These are phyloP conservation scores for Zarea fungicola DNA, from an alignment of 2,329 filamentous ascomycete species.

Conservation along the genomic window DNA sequence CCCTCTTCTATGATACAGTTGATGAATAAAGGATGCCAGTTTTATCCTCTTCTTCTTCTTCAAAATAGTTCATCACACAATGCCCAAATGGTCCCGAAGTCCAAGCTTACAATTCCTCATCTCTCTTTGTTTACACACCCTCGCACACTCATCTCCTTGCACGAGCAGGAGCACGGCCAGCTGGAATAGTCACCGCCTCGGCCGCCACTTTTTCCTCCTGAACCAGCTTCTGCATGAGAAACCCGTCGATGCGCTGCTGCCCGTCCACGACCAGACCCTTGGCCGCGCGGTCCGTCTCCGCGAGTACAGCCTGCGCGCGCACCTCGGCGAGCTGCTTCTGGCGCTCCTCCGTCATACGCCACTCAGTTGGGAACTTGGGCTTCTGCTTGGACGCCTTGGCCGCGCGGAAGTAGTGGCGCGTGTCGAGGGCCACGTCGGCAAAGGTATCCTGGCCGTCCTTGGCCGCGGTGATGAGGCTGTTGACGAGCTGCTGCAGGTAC, in stretches of 20 bases:
- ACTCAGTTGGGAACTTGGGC: conserved; percentile 72
- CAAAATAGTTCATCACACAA: no score
- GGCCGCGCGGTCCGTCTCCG: conserved; percentile 51
- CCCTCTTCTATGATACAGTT: no score
- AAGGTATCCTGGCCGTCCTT: conserved; percentile 77
- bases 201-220: conserved; percentile 29
- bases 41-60: no score
- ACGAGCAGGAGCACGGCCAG: background rate
- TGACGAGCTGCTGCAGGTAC: conserved; percentile 77
- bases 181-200: background rate
- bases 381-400: conserved; percentile 44
- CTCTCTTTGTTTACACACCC: background rate
- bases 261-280: conserved; percentile 57
- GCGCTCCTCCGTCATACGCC: conserved; percentile 71
- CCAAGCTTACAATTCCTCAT: no score
- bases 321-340: conserved; percentile 58
- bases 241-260: conserved; percentile 39
- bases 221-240: conserved; percentile 26
- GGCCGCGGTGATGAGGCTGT: conserved; percentile 67
- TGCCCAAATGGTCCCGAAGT: no score
- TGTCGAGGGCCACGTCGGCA: conserved; percentile 82
- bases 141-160: background rate
- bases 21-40: no score
- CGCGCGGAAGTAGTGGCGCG: conserved; percentile 70
- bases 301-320: conserved; percentile 45